Conservation (phyloP, 169 alveolate species). For the Miamiensis avidus region DNA sequence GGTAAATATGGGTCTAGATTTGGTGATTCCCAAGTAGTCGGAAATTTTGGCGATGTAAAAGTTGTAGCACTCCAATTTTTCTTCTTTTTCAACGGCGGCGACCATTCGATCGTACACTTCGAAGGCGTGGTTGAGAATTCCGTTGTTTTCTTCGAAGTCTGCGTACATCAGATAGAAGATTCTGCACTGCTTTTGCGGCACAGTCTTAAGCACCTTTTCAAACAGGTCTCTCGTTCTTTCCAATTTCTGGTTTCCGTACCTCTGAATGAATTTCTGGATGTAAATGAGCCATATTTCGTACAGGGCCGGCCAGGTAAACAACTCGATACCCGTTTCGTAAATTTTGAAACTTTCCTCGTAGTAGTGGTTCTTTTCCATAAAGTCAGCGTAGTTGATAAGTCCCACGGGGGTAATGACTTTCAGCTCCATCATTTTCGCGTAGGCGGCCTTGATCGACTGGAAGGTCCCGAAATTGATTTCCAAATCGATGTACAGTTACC, state of each 20-base stretch:
- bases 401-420: constrained; percentile 56
- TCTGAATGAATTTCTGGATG: constrained; percentile 82
- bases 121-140: constrained; percentile 89
- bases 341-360: constrained; percentile 93
- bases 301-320: constrained; percentile 92
- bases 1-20: constrained; percentile 87
- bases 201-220: constrained; percentile 76
- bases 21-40: constrained; percentile 90
- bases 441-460: constrained; percentile 66
- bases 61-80: constrained; percentile 82
- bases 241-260: constrained; percentile 86
- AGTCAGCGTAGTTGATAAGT: constrained; percentile 69
- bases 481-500: constrained; percentile 83
- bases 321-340: constrained; percentile 91
- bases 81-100: constrained; percentile 74
- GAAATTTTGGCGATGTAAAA: constrained; percentile 89
- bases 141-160: constrained; percentile 93
- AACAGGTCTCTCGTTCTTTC: constrained; percentile 94
- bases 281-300: constrained; percentile 91
- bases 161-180: constrained; percentile 90
- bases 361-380: constrained; percentile 69
- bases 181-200: constrained; percentile 60
- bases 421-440: constrained; percentile 78
- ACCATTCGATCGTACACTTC: constrained; percentile 88
- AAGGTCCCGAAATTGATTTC: constrained; percentile 61